Conservation (phyloP, 169 alveolate species). For the Eimeria necatrix region DNA sequence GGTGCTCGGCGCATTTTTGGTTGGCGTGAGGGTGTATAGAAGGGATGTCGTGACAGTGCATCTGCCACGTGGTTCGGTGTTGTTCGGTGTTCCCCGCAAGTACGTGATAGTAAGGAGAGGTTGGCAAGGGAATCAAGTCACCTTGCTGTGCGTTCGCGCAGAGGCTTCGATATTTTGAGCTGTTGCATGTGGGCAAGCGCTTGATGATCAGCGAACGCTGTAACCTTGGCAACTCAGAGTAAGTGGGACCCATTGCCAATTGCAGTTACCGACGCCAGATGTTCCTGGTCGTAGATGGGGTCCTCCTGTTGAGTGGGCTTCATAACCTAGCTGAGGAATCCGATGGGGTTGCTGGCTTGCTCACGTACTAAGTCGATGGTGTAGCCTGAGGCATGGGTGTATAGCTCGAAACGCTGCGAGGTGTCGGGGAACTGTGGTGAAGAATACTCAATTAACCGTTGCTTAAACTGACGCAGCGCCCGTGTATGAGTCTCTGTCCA, state of each 20-base stretch:
- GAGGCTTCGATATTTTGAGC: not conserved
- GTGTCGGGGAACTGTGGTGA: not conserved
- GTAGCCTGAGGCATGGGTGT: not conserved
- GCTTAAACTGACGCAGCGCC: not conserved
- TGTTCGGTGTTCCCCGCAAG: too few species aligned
- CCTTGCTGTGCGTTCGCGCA: not conserved
- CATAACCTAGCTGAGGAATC: not conserved
- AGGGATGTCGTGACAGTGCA: not conserved
- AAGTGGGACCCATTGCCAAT: not conserved
- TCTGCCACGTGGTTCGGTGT: not conserved
- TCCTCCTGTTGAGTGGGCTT: not conserved
- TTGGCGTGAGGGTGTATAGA: not conserved
- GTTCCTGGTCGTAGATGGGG: not conserved
- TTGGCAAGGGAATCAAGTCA: not conserved
- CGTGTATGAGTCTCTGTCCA: not conserved
- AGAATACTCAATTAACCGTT: too few species aligned
- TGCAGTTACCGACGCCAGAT: not conserved
- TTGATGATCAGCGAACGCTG: not conserved
- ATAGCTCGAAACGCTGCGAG: not conserved
- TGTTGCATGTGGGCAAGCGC: not conserved
- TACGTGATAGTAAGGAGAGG: not conserved
- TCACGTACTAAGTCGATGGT: not conserved
- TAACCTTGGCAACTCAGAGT: not conserved
- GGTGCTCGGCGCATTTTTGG: not conserved
- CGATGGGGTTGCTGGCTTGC: not conserved